Evolutionary conservation across 1,284 basidiomycete genomes (phyloP), one percentile per base, ranked within the genome.

Genomic region (Fomitopsis schrenkii): DNA sequence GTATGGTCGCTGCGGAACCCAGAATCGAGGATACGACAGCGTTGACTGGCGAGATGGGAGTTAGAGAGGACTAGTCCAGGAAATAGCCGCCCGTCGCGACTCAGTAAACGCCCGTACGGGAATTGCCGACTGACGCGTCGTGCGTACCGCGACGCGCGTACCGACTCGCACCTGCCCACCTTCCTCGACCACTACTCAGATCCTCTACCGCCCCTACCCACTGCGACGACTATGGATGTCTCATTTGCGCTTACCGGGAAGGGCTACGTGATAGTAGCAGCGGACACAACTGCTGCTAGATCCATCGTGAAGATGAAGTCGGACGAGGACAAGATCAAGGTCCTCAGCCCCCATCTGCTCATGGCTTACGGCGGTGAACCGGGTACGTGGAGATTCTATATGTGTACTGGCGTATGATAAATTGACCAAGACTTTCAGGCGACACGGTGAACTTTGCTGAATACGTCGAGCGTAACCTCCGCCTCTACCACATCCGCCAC

Each of bases 401-500:
- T 53, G 1, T 22, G 22, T 45, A 17, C 1, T 42, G 22, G 14
- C 19, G 38, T 14, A 19, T 4, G 22, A 22, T 22, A 22, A 10
- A 19, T 40, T 53, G 41, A 44, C 44, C 9, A 8, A n/a, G 33
- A 26, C 14, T 50, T 1, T 36, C 15, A 93, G 97, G 97, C 63
- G 97, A 99, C 74, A 99, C 97, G 28, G 82, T 97, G 33, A 94
- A 98, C 73, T 98, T 99, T 72, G 93, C 97, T 5, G 97, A 99
- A 77, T 99, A 86, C 71, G 85, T 98, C 66, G 95, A 98, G 75
- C 88, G 96, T 65, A 99, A 98, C 79, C 86, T 98, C 69, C 88
- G 95, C 56, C 81, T 99, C 58, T 97, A 97, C 78, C 94, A 97
- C 70, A 99, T 99, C 72, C 90, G 97, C 77, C 93, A 96, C 79